Conservation (phyloP, 306 rosid species). For the Pueraria montana region DNA sequence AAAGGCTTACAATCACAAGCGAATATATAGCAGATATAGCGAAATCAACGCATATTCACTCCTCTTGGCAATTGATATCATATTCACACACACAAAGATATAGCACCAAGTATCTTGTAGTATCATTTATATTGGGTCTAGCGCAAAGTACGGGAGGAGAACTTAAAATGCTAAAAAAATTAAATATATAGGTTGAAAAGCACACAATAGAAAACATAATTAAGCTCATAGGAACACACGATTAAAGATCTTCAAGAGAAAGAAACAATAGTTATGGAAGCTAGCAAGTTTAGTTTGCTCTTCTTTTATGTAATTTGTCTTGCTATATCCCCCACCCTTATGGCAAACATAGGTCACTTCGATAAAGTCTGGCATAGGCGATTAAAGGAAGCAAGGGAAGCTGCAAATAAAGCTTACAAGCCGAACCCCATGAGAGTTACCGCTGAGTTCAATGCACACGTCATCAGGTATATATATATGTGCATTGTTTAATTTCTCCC, state of each 20-base stretch:
- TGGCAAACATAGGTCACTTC: conserved; percentile 50
- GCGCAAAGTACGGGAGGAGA: neutral
- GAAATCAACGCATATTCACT: conserved; percentile 11
- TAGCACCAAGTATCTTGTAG: neutral
- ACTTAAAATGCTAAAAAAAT: neutral
- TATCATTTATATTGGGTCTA: neutral
- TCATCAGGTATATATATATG: neutral
- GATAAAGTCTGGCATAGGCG: conserved; percentile 59
- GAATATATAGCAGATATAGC: neutral
- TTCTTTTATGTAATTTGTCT: conserved; percentile 42
- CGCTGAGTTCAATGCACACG: conserved; percentile 43
- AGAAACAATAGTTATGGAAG: conserved; percentile 26
- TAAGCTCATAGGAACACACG: neutral
- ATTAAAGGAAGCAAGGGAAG: conserved; percentile 45
- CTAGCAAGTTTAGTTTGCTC: conserved; percentile 47
- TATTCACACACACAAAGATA: neutral
- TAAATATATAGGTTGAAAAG: neutral
- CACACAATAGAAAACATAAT: neutral
- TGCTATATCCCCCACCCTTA: conserved; percentile 37
- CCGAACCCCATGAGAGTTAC: conserved; percentile 45
- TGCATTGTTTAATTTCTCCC: neutral
- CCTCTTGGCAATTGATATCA: neutral
- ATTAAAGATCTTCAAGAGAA: neutral
- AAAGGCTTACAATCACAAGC: neutral
- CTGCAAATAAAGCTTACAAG: conserved; percentile 41